Conservation (phyloP, 345 rosid species). For the Erodium maritimum region DNA sequence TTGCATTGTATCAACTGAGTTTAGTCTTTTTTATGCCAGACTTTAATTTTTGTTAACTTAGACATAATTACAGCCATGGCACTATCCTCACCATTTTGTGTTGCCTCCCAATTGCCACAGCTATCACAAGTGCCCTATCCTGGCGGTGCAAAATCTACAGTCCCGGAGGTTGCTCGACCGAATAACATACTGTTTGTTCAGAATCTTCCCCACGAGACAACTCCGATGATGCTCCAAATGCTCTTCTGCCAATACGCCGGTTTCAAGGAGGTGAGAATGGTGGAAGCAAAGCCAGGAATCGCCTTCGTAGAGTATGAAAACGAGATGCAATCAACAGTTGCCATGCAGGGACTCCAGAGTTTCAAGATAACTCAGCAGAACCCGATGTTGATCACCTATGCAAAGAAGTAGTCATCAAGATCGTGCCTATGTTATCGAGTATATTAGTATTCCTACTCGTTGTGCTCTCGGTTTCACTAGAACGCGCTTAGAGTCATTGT, state of each 20-base stretch:
- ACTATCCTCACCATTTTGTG: neutral
- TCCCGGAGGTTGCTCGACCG: constrained; percentile 88
- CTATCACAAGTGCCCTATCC: constrained; percentile 78
- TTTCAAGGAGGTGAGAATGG: constrained; percentile 93
- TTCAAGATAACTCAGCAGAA: constrained; percentile 58
- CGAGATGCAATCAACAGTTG: constrained; percentile 79
- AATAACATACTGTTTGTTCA: constrained; percentile 88
- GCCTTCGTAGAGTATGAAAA: constrained; percentile 88
- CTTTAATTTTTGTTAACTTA: neutral
- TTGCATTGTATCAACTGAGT: neutral
- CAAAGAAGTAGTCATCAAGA: constrained; percentile 54
- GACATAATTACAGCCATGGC: neutral
- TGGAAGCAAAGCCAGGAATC: constrained; percentile 92
- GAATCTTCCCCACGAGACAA: constrained; percentile 76
- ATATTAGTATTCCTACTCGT: too few species aligned
- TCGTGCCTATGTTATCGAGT: too few species aligned
- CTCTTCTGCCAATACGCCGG: constrained; percentile 62
- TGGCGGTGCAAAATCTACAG: constrained; percentile 46
- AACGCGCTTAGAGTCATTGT: too few species aligned
- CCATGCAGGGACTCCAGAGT: constrained; percentile 80
- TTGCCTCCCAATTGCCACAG: constrained; percentile 27
- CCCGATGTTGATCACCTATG: constrained; percentile 74
- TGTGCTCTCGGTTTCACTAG: too few species aligned
- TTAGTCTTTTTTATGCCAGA: neutral
- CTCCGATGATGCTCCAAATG: constrained; percentile 74